These are phyloP conservation scores for Botryotinia narcissicola DNA, from an alignment of 2,329 filamentous ascomycete species.

Conservation along the genomic window DNA sequence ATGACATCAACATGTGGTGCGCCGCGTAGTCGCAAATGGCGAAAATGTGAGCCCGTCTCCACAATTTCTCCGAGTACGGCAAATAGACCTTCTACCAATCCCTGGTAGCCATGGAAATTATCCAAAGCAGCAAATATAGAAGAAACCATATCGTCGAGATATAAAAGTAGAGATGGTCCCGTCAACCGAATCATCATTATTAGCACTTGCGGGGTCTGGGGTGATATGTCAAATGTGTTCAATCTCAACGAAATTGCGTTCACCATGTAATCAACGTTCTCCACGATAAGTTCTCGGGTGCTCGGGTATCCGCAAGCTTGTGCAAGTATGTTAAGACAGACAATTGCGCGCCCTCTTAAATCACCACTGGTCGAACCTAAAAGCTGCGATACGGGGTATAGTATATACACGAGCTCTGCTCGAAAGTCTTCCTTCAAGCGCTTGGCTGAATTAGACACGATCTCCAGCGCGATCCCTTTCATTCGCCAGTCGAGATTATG, in stretches of 20 bases:
- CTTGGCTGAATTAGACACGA: constrained; percentile 71
- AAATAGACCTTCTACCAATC: constrained; percentile 83
- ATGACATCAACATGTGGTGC: constrained; percentile 41
- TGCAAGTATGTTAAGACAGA: constrained; percentile 78
- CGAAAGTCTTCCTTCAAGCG: constrained; percentile 68
- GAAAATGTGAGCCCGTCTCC: constrained; percentile 69
- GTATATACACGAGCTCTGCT: constrained; percentile 80
- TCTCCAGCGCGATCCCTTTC: constrained; percentile 77
- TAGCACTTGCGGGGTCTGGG: constrained; percentile 84
- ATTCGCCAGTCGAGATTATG: constrained; percentile 63
- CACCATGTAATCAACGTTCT: constrained; percentile 94
- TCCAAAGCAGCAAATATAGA: constrained; percentile 93
- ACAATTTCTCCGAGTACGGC: constrained; percentile 78
- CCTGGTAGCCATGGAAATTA: constrained; percentile 88
- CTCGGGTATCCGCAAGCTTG: constrained; percentile 68
- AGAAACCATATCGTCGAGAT: constrained; percentile 85
- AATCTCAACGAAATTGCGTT: constrained; percentile 87
- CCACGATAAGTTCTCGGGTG: constrained; percentile 76
- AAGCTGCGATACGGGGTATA: constrained; percentile 90
- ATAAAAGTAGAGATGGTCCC: constrained; percentile 77
- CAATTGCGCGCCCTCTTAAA: constrained; percentile 78
- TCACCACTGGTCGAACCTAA: constrained; percentile 67
- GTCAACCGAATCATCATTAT: constrained; percentile 92
- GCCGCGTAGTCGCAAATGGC: constrained; percentile 43
- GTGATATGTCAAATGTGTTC: constrained; percentile 88